Conservation (phyloP, 108 stramenopile species). For the Cyclotella atomus region DNA sequence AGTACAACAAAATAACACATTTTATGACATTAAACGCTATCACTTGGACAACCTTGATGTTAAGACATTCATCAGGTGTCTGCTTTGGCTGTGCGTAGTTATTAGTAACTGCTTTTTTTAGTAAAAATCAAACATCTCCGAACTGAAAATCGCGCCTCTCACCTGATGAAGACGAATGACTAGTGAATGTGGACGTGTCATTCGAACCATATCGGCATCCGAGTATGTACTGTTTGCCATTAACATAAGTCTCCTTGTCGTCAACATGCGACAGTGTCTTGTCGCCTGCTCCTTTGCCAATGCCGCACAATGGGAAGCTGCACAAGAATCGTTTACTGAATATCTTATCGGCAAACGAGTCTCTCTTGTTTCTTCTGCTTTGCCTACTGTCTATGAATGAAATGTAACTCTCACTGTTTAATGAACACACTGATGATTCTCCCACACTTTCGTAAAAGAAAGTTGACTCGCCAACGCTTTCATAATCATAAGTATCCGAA, state of each 20-base stretch:
- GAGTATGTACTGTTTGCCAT: not conserved
- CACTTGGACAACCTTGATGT: too few relatives aligned
- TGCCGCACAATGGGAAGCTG: not conserved
- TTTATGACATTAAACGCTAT: too few relatives aligned
- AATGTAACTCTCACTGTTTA: not conserved
- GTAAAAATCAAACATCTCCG: not conserved
- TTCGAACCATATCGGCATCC: not conserved
- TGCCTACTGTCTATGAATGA: not conserved
- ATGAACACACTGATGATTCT: not conserved
- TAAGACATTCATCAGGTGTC: too few relatives aligned
- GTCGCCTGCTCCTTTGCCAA: not conserved
- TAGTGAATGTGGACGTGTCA: not conserved
- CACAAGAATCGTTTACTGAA: not conserved
- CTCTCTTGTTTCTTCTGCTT: not conserved
- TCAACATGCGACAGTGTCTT: constrained; percentile 8
- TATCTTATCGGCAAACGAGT: not conserved
- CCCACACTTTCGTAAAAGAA: not conserved
- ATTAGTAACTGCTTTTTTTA: too few relatives aligned
- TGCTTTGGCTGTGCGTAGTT: too few relatives aligned
- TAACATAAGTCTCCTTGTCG: not conserved
- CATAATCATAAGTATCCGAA: not conserved
- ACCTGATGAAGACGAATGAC: not conserved
- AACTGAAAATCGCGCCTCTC: not conserved
- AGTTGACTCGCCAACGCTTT: not conserved
- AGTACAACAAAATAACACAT: too few relatives aligned